These are phyloP conservation scores for Blastocystis sp. DNA, from an alignment of 352 stramenopile genomes.

Conservation along the genomic window DNA sequence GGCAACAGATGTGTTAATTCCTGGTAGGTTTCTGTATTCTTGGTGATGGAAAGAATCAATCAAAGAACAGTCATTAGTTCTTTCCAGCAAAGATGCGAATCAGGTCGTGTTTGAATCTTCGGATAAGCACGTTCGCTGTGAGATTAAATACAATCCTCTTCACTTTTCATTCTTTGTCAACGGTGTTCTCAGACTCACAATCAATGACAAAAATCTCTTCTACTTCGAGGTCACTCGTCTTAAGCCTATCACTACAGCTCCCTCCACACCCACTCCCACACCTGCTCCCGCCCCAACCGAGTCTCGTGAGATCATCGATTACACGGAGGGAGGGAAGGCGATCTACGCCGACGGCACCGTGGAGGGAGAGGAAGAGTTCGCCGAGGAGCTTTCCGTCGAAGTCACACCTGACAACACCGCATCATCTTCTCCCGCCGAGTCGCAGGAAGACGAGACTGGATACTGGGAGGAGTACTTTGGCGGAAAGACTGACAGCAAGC, in stretches of 20 bases:
- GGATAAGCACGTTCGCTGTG: conserved; percentile 11
- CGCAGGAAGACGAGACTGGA: conserved; percentile 70
- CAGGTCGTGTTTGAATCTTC: conserved; percentile 4
- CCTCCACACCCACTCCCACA: background rate
- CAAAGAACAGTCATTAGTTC: background rate
- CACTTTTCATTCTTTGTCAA: conserved; percentile 43
- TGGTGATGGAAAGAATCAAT: background rate
- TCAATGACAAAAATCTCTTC: conserved; percentile 62
- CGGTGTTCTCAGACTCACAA: background rate
- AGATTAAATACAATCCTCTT: conserved; percentile 11
- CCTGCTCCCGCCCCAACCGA: background rate
- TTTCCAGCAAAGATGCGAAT: background rate
- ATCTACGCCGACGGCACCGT: conserved; percentile 69
- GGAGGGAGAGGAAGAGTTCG: conserved; percentile 66
- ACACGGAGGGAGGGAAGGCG: conserved; percentile 37
- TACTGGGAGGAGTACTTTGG: conserved; percentile 89
- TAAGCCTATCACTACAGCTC: background rate
- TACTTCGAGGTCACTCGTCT: conserved; percentile 60
- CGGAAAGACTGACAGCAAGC: conserved; percentile 81
- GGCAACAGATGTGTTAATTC: conserved; percentile 26
- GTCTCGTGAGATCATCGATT: conserved; percentile 60
- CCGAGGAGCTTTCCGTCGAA: conserved; percentile 67
- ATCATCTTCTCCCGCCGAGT: background rate
- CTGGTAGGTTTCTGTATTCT: background rate
- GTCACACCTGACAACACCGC: conserved; percentile 67